Evolutionary conservation across 352 stramenopile genomes (phyloP), one percentile per base, ranked within the genome.

Genomic region (Globisporangium cylindrosporum): DNA sequence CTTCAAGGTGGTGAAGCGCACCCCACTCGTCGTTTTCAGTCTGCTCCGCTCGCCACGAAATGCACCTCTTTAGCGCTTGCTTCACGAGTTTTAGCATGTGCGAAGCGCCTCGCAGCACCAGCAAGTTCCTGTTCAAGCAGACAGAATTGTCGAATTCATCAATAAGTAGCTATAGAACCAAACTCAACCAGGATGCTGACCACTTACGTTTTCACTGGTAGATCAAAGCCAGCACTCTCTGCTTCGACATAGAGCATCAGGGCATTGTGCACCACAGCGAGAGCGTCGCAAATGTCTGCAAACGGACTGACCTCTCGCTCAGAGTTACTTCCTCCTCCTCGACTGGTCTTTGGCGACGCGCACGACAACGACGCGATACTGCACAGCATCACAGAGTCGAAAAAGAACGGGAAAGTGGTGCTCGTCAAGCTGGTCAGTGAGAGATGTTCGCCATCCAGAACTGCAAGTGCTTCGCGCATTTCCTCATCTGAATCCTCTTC

Each of bases 351-450:
- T 6, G 78, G 78, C 3, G 58, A 59, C 12, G 74, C 78, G 14
- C 76, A 74, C 54, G 83, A 74, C 1, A 88, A 63, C 2, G 86
- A 84, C 34, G 81, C 77, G 24, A 86, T 69, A 7, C 78, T 70
- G 34, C 84, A 92, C 12, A 89, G 62, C 24, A 89, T 24, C 18
- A 90, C 59, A 5, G 73, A 71, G 34, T 93, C 86, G 24, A 92
- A 66, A 41, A 90, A 86, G 54, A 78, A 78, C 22, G 83, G 76
- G 25, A 93, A 72, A 3, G 84, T 88, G 32, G 82, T 74, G 64
- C 86, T 81, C 9, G 81, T 90, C 61, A 93, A 60, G 36, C 71
- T 91, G 66, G 88, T 88, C 6, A 93, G 65, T 25, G 89, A 73
- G 14, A 81, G 68, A 58, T 93, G 86, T 41, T 91, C 78, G 27